Conservation (phyloP, 1,284 basidiomycete genomes). For the Coniophora puteana region DNA sequence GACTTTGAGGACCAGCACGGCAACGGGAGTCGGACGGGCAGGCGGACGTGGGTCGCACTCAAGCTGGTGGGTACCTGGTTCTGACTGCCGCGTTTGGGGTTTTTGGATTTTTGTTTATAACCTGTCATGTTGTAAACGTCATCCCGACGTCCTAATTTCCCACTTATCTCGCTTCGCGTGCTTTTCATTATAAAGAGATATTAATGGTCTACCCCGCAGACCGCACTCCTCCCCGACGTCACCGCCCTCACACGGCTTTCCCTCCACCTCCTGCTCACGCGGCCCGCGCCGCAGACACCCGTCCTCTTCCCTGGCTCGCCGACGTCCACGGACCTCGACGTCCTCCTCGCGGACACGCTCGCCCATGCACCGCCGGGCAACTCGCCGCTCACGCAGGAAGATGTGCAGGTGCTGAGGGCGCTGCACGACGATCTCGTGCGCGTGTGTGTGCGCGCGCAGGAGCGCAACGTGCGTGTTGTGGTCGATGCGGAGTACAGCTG, state of each 20-base stretch:
- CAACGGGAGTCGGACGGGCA: slow-evolving; percentile 31
- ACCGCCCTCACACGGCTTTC: not conserved
- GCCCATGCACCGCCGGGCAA: slow-evolving; percentile 30
- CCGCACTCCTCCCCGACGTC: not conserved
- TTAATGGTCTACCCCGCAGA: slow-evolving; percentile 36
- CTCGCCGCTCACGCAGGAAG: slow-evolving; percentile 36
- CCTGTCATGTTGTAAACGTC: too few relatives aligned
- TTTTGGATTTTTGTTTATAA: slow-evolving; percentile 30
- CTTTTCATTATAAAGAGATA: too few relatives aligned
- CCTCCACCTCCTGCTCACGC: not conserved
- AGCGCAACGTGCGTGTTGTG: slow-evolving; percentile 58
- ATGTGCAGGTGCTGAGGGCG: slow-evolving; percentile 53
- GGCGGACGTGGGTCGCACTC: slow-evolving; percentile 71
- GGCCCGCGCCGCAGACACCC: not conserved
- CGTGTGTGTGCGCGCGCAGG: slow-evolving; percentile 54
- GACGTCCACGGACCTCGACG: not conserved
- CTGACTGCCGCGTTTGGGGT: too few relatives aligned
- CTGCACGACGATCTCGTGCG: slow-evolving; percentile 52
- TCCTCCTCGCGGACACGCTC: slow-evolving; percentile 24
- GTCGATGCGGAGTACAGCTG: slow-evolving; percentile 78
- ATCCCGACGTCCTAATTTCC: too few relatives aligned
- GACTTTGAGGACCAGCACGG: slow-evolving; percentile 62
- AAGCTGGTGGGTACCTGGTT: slow-evolving; percentile 50
- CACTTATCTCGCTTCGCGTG: too few relatives aligned
- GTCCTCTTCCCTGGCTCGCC: not conserved